These are phyloP conservation scores for Colletotrichum destructivum DNA, from an alignment of 2,329 filamentous ascomycete species.

Conservation along the genomic window DNA sequence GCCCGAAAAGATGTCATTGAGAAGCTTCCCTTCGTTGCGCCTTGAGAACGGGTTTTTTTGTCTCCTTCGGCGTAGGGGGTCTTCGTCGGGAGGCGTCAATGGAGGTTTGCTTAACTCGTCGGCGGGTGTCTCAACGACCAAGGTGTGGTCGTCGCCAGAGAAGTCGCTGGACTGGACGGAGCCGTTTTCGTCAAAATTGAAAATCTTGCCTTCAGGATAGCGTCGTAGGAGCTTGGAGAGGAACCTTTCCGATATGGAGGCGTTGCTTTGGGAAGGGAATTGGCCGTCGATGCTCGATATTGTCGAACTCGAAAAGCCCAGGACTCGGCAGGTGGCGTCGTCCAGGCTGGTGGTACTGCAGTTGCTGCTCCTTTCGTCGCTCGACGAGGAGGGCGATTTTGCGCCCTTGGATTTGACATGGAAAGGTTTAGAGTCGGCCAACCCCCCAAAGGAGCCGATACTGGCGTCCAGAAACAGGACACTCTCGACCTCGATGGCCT, in stretches of 20 bases:
- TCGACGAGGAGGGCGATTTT: constrained; percentile 41
- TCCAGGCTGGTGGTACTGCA: not conserved
- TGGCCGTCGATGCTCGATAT: constrained; percentile 53
- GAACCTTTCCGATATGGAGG: constrained; percentile 55
- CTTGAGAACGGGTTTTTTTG: constrained; percentile 23
- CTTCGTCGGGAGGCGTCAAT: not conserved
- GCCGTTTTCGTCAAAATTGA: constrained; percentile 59
- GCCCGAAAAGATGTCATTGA: constrained; percentile 56
- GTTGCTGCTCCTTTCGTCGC: constrained; percentile 43
- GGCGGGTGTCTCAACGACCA: not conserved
- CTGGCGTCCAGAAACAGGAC: constrained; percentile 41
- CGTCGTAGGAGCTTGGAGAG: constrained; percentile 58
- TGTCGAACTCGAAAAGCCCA: constrained; percentile 56
- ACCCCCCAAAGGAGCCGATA: constrained; percentile 47
- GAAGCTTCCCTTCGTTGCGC: constrained; percentile 48
- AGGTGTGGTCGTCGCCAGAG: constrained; percentile 43
- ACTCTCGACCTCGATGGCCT: constrained; percentile 55
- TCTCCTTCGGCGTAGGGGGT: not conserved
- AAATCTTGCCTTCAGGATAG: constrained; percentile 63
- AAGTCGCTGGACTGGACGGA: constrained; percentile 51
- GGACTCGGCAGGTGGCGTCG: constrained; percentile 48
- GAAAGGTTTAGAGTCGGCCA: constrained; percentile 41
- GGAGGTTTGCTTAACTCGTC: not conserved
- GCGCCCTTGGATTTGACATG: not conserved
- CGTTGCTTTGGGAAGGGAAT: constrained; percentile 29